Conservation (phyloP, 306 rosid genomes). For the Quercus variabilis region DNA sequence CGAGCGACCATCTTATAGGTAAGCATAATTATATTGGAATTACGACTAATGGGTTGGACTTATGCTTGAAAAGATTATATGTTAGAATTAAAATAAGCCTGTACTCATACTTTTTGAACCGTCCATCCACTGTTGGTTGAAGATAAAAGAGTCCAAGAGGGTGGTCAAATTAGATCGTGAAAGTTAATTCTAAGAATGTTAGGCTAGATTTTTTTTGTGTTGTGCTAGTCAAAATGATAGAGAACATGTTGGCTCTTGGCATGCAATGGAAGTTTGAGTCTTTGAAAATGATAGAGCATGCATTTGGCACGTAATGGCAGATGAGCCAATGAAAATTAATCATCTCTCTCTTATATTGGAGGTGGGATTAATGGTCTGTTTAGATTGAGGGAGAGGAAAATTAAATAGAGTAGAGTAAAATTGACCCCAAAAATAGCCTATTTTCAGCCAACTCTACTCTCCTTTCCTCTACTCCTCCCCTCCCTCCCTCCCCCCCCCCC, state of each 20-base stretch:
- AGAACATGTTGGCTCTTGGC: background rate
- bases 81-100: background rate
- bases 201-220: background rate
- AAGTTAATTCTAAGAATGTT: background rate
- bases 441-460: too few species aligned
- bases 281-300: too few species aligned
- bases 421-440: too few species aligned
- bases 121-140: background rate
- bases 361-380: too few species aligned
- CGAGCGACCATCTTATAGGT: background rate
- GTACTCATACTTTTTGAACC: background rate
- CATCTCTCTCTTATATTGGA: background rate
- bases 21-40: background rate
- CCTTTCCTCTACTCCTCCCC: too few species aligned
- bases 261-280: background rate
- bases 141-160: background rate
- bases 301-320: background rate
- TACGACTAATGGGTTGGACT: background rate
- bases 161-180: background rate
- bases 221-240: background rate
- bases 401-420: too few species aligned
- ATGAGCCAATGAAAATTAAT: background rate
- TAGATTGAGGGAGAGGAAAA: too few species aligned
- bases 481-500: too few species aligned
- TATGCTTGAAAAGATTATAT: background rate